Evolutionary conservation across 805 yeast genomes (phyloP).

Genomic region (Cyberlindnera japonica): DNA sequence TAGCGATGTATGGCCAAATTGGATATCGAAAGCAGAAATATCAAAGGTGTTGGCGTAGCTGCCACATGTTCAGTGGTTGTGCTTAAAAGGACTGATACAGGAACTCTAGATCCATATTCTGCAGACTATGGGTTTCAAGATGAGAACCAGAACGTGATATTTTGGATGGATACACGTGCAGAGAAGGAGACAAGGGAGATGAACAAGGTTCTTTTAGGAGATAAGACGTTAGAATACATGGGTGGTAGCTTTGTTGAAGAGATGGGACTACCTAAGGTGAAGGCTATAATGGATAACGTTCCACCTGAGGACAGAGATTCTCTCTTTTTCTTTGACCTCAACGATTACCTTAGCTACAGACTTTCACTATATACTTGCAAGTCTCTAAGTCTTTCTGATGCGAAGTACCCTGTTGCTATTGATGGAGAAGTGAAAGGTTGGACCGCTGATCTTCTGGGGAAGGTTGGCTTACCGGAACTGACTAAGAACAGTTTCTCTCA

Average conservation of each 20-base stretch:
- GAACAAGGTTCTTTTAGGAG: slow-evolving; percentile 12
- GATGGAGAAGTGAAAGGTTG: slow-evolving; percentile 63
- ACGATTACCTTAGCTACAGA: slow-evolving; percentile 39
- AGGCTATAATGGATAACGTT: slow-evolving; percentile 32
- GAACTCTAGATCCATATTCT: slow-evolving; percentile 32
- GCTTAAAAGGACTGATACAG: slow-evolving; percentile 21
- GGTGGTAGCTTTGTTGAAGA: slow-evolving; percentile 52
- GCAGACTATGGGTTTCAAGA: slow-evolving; percentile 27
- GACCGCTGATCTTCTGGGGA: slow-evolving; percentile 30
- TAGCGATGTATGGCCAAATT: background rate
- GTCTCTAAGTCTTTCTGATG: slow-evolving; percentile 8
- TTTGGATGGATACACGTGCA: slow-evolving; percentile 60
- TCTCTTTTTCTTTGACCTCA: slow-evolving; percentile 46
- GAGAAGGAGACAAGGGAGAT: slow-evolving; percentile 31
- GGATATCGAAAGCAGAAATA: too few species aligned
- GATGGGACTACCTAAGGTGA: slow-evolving; percentile 54
- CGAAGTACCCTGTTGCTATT: slow-evolving; percentile 34
- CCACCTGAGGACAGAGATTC: slow-evolving; percentile 20
- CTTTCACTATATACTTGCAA: slow-evolving; percentile 20
- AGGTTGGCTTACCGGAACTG: slow-evolving; percentile 21
- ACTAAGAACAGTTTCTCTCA: slow-evolving; percentile 18
- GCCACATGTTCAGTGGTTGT: slow-evolving; percentile 63
- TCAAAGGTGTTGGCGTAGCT: slow-evolving; percentile 37
- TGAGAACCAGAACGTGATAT: slow-evolving; percentile 38
- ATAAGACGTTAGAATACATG: slow-evolving; percentile 24